Evolutionary conservation across 805 yeast genomes (phyloP).

Genomic region (Grigorovia humatica): DNA sequence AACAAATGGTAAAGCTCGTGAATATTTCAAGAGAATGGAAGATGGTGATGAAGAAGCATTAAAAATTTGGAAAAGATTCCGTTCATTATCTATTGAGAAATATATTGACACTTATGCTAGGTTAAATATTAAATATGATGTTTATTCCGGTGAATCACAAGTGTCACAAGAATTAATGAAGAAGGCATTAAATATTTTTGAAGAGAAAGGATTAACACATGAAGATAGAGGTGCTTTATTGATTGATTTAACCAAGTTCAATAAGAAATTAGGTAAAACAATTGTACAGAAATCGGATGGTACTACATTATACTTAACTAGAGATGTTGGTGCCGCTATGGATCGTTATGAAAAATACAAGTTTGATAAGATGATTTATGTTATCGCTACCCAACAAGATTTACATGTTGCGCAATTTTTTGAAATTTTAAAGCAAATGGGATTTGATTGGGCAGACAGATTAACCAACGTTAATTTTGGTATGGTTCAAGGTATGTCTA

Average conservation of each 20-base stretch:
- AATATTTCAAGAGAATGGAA: constrained; percentile 82
- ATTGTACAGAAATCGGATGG: constrained; percentile 91
- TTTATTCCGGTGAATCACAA: constrained; percentile 92
- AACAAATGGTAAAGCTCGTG: constrained; percentile 77
- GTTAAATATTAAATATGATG: constrained; percentile 77
- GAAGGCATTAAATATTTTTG: constrained; percentile 48
- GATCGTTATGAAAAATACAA: constrained; percentile 73
- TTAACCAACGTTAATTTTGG: constrained; percentile 86
- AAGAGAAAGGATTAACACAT: constrained; percentile 57
- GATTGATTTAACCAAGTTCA: constrained; percentile 72
- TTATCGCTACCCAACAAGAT: constrained; percentile 93
- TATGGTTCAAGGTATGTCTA: constrained; percentile 96
- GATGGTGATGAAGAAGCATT: constrained; percentile 82
- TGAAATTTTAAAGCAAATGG: constrained; percentile 85
- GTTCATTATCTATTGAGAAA: constrained; percentile 76
- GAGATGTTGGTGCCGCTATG: constrained; percentile 94
- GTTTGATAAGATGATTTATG: constrained; percentile 93
- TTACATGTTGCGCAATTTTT: constrained; percentile 87
- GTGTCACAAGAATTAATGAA: constrained; percentile 67
- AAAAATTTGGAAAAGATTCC: constrained; percentile 71
- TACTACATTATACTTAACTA: constrained; percentile 81
- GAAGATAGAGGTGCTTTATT: constrained; percentile 87
- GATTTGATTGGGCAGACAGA: constrained; percentile 71
- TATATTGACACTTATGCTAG: constrained; percentile 84
- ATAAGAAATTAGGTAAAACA: constrained; percentile 87